phyloP scores from a whole-genome alignment of 495 filamentous ascomycete species.

The Bathelium albidoporum region DNA sequence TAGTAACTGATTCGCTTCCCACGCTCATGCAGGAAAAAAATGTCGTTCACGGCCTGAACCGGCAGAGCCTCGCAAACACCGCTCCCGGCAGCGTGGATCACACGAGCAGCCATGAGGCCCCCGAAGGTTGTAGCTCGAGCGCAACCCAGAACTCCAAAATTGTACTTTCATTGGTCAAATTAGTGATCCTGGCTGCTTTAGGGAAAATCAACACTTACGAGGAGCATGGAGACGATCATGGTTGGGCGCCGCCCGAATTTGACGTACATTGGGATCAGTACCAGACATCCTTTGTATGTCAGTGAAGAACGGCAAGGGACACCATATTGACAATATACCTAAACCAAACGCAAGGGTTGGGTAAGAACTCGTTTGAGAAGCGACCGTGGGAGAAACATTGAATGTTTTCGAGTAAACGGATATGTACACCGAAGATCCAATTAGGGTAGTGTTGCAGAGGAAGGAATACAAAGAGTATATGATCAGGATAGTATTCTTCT shows the following conservation, averaged over 20 bases:
- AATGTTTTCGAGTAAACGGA: constrained; percentile 48
- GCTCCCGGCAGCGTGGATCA: constrained; percentile 49
- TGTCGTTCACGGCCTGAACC: constrained; percentile 55
- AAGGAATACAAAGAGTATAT: constrained; percentile 52
- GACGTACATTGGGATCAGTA: constrained; percentile 41
- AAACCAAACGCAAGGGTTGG: constrained; percentile 55
- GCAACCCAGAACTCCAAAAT: constrained; percentile 46
- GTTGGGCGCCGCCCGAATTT: constrained; percentile 49
- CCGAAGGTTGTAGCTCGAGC: constrained; percentile 41
- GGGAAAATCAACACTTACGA: constrained; percentile 13
- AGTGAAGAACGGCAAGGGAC: background rate
- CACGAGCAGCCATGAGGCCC: constrained; percentile 44
- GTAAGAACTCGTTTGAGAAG: constrained; percentile 50
- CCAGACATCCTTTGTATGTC: background rate
- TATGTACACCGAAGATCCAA: constrained; percentile 53
- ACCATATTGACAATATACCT: constrained; percentile 39
- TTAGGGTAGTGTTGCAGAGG: constrained; percentile 46
- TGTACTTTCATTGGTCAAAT: constrained; percentile 27
- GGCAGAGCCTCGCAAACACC: constrained; percentile 53
- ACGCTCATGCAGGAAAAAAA: constrained; percentile 41
- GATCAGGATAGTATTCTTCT: constrained; percentile 50
- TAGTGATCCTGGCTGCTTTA: background rate
- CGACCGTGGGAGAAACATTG: constrained; percentile 37
- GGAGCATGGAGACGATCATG: constrained; percentile 37
- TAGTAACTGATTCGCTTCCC: constrained; percentile 19